phyloP scores from a whole-genome alignment of 1,284 basidiomycete species.

The Trametes polyzona region DNA sequence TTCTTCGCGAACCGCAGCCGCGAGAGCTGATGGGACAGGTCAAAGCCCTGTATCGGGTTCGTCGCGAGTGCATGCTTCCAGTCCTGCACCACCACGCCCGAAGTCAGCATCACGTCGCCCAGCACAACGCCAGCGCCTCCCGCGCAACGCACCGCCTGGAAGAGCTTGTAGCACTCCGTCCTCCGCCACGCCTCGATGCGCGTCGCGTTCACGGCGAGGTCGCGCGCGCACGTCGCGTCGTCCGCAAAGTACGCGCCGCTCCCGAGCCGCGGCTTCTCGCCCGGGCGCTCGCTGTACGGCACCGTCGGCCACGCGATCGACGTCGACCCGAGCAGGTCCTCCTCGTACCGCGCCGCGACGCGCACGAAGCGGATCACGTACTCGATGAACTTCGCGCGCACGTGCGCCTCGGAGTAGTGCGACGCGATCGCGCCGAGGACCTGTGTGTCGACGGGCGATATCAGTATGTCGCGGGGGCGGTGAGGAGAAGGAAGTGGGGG shows the following conservation, averaged over 20 bases:
- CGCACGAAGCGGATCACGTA: conserved; percentile 78
- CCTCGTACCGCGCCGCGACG: conserved; percentile 80
- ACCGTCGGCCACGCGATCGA: conserved; percentile 63
- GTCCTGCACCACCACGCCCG: conserved; percentile 47
- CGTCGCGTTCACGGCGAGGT: conserved; percentile 68
- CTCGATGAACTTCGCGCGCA: conserved; percentile 81
- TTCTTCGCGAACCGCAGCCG: conserved; percentile 66
- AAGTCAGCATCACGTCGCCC: background rate
- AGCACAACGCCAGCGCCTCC: background rate
- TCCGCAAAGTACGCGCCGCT: conserved; percentile 74
- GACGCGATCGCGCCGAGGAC: conserved; percentile 70
- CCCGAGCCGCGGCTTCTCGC: conserved; percentile 53
- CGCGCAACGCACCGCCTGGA: conserved; percentile 55
- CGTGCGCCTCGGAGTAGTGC: conserved; percentile 79
- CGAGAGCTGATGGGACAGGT: conserved; percentile 74
- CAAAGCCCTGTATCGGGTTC: conserved; percentile 64
- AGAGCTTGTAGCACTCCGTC: conserved; percentile 70
- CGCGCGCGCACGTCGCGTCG: conserved; percentile 57
- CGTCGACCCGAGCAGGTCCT: conserved; percentile 66
- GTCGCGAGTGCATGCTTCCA: conserved; percentile 49
- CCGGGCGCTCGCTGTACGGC: conserved; percentile 46
- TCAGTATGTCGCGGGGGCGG: background rate
- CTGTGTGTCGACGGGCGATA: conserved; percentile 37
- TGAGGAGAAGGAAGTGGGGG: conserved; percentile 30
- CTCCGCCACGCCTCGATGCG: conserved; percentile 83